Evolutionary conservation across 495 filamentous ascomycete genomes (phyloP).

Genomic region (Darksidea phi): DNA sequence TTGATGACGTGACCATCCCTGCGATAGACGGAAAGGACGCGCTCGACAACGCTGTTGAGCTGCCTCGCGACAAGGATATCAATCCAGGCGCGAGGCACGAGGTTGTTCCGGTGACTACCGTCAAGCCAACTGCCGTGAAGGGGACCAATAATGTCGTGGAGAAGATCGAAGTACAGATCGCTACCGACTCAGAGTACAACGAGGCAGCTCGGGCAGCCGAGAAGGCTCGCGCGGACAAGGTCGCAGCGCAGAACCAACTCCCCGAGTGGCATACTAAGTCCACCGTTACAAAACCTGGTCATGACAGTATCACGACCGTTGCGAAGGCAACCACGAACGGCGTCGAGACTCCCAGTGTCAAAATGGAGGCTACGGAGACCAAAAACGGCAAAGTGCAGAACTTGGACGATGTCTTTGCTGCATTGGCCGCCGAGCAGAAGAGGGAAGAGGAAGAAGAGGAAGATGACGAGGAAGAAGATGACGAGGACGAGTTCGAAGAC

Average conservation of each 20-base stretch:
- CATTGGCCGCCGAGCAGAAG: conserved; percentile 48
- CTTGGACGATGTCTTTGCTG: conserved; percentile 54
- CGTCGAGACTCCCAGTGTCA: conserved; percentile 32
- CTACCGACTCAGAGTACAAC: conserved; percentile 67
- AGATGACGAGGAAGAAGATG: conserved; percentile 44
- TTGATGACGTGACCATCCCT: conserved; percentile 80
- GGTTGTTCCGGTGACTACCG: conserved; percentile 46
- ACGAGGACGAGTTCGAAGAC: conserved; percentile 40
- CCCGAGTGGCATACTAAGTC: conserved; percentile 87
- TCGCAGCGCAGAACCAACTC: conserved; percentile 79
- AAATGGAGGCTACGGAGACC: conserved; percentile 51
- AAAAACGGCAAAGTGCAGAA: conserved; percentile 54
- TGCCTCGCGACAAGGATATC: conserved; percentile 59
- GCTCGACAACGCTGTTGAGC: conserved; percentile 56
- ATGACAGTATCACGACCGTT: conserved; percentile 19
- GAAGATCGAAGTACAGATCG: conserved; percentile 76
- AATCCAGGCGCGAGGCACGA: conserved; percentile 58
- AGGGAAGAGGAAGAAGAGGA: conserved; percentile 37
- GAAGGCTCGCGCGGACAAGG: conserved; percentile 65
- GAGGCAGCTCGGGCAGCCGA: conserved; percentile 74
- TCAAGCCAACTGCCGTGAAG: conserved; percentile 66
- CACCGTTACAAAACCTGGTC: conserved; percentile 60
- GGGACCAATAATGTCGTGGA: conserved; percentile 66
- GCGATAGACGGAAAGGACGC: conserved; percentile 84
- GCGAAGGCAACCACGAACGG: conserved; percentile 14